Evolutionary conservation across 768 basidiomycete genomes (phyloP).

Genomic region (Suillus cothurnatus): DNA sequence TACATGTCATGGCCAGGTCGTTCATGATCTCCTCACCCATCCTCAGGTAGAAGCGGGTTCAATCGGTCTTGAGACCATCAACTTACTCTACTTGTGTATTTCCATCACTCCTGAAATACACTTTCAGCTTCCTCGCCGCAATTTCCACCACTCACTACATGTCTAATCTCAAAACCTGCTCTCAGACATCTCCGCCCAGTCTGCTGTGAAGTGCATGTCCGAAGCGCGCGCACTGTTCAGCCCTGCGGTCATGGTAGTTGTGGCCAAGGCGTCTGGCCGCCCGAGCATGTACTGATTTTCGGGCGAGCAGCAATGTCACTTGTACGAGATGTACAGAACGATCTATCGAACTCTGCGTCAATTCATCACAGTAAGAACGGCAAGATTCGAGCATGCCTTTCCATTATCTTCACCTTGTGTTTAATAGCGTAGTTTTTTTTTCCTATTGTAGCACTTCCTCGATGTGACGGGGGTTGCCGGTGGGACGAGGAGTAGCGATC

Average conservation of each 20-base stretch:
- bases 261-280: constrained; percentile 45
- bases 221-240: constrained; percentile 34
- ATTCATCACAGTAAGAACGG: not conserved
- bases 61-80: not conserved
- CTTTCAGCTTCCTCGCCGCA: not conserved
- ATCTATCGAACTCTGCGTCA: not conserved
- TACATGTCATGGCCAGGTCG: not conserved
- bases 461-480: too few relatives aligned
- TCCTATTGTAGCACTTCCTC: not conserved
- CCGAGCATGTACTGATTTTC: constrained; percentile 47
- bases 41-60: not conserved
- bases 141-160: not conserved
- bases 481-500: too few relatives aligned
- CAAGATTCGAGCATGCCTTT: not conserved
- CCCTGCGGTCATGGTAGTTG: constrained; percentile 55
- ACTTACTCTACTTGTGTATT: not conserved
- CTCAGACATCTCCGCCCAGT: constrained; percentile 54
- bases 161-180: constrained; percentile 23
- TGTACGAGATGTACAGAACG: not conserved
- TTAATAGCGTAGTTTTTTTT: not conserved
- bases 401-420: too few relatives aligned
- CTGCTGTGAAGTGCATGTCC: constrained; percentile 54
- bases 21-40: not conserved
- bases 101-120: not conserved
- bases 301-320: not conserved